Evolutionary conservation across 106 monocot genomes (phyloP).

Genomic region (Alisma plantagoaquatica): DNA sequence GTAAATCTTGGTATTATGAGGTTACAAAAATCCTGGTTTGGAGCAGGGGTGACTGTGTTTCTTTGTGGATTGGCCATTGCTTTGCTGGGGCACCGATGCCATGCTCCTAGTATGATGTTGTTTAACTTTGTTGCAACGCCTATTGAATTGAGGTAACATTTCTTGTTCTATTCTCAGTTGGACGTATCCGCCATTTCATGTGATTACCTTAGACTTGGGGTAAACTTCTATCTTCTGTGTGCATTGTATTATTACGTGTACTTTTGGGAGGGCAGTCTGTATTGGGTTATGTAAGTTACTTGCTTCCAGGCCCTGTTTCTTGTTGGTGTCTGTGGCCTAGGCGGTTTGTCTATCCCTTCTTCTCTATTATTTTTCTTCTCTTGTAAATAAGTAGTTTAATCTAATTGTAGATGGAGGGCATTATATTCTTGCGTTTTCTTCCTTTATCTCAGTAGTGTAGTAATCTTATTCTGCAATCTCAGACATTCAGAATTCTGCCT

Average conservation of each 20-base stretch:
- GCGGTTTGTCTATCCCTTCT: not conserved
- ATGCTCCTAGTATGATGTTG: constrained; percentile 68
- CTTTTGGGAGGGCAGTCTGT: not conserved
- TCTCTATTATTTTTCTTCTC: not conserved
- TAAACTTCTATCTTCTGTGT: not conserved
- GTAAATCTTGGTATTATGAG: not conserved
- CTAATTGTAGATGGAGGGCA: not conserved
- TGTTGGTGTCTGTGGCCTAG: not conserved
- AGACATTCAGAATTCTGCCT: too few species aligned
- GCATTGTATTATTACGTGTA: not conserved
- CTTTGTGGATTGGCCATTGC: constrained; percentile 78
- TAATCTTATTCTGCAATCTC: not conserved
- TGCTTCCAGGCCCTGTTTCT: not conserved
- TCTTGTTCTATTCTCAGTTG: too few species aligned
- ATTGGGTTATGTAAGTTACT: not conserved
- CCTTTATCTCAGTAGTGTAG: not conserved
- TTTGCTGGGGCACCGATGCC: constrained; percentile 48
- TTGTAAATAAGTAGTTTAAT: not conserved
- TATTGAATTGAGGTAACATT: constrained; percentile 75
- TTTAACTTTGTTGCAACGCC: constrained; percentile 81
- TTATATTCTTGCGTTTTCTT: not conserved
- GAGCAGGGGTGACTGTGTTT: constrained; percentile 62
- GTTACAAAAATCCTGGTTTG: too few species aligned
- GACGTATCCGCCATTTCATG: not conserved
- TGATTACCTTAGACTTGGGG: not conserved